phyloP scores from a whole-genome alignment of 371 early-diverging fungal genomes.

The Mucor saturninus region DNA sequence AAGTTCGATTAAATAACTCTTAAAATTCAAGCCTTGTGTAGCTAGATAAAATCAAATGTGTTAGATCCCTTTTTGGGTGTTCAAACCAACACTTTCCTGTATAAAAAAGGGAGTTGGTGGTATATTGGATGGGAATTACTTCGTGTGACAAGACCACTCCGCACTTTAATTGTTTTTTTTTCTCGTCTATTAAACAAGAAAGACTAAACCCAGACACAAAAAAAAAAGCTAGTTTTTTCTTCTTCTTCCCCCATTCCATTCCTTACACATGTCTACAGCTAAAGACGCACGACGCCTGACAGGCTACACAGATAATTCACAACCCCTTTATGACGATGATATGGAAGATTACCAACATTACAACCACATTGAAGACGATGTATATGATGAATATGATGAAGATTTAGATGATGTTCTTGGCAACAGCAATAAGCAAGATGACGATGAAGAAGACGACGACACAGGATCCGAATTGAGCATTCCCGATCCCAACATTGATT shows the following conservation, averaged over 20 bases:
- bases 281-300: conserved; percentile 31
- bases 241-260: conserved; percentile 1
- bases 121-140: no score
- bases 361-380: conserved; percentile 23
- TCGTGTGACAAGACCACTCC: no score
- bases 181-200: no score
- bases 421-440: conserved; percentile 13
- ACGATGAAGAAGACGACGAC: conserved; percentile 56
- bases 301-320: conserved; percentile 27
- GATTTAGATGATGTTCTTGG: conserved; percentile 48
- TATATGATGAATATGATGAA: conserved; percentile 45
- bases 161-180: no score
- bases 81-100: no score
- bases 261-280: conserved; percentile 13
- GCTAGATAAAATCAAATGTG: no score
- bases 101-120: no score
- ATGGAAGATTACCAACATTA: conserved; percentile 45
- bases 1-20: no score
- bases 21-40: no score
- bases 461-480: conserved; percentile 61
- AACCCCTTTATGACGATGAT: conserved; percentile 51
- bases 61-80: no score
- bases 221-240: no score
- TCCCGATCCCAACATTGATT: conserved; percentile 78
- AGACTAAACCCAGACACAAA: no score